Evolutionary conservation across 345 rosid genomes (phyloP), one percentile per base, ranked within the genome.

Genomic region (Populus euphratica): DNA sequence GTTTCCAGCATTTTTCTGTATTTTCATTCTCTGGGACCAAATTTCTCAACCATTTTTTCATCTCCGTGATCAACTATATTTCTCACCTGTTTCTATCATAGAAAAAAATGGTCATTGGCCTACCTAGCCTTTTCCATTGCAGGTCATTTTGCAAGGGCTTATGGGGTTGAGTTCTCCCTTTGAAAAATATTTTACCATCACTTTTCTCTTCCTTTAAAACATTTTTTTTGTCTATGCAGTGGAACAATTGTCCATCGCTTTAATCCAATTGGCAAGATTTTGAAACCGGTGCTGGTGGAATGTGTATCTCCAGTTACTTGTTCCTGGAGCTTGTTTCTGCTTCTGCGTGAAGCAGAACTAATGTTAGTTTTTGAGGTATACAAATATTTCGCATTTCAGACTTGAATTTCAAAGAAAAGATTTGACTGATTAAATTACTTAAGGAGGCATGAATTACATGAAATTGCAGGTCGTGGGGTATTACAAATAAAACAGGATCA

Each of bases 221-320:
- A 10, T 74, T 31, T 8, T 50, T 70, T 1, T 62, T 11, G 74
- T 68, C 69, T 75, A 23, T 75, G 79, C 83, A 96, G 97, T 77
- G 95, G 99, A 73, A 88, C 83, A 86, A 70, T 79, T 29, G 64
- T 72, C 25, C 91, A 85, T 70, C 86, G 83, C 52, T 93, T 92
- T 86, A 86, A 93, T 52, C 97, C 98, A 4, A 63, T 86, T n/a
- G 87, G 79, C 85, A 90, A 88, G 83, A 86, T 93, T 50, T 82
- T 93, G 90, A 95, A 88, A 86, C 96, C 98, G n/a, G 86, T 93
- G 59, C 79, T 94, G 76, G 80, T 87, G 29, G 97, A 94, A 83
- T 89, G 93, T 62, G 91, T 90, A 72, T 91, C 90, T 8, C 94
- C 99, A 0, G 70, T 93, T 49, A 89, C 97, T 75, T 96, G 98